phyloP scores from a whole-genome alignment of 768 basidiomycete species.

The Suillus tomentosus region DNA sequence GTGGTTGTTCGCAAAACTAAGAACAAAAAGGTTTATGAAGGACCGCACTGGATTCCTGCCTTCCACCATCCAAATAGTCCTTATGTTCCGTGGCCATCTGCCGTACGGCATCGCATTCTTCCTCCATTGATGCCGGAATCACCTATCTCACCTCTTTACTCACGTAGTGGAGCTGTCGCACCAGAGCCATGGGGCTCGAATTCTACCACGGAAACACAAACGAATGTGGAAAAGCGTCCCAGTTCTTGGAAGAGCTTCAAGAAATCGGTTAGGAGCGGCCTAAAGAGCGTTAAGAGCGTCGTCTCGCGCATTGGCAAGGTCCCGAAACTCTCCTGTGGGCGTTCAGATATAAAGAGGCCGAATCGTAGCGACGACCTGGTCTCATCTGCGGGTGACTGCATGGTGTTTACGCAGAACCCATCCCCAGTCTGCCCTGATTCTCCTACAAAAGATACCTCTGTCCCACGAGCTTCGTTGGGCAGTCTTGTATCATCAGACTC shows the following conservation, averaged over 20 bases:
- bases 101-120: constrained; percentile 44
- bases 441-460: constrained; percentile 19
- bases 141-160: constrained; percentile 37
- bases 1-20: constrained; percentile 18
- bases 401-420: constrained; percentile 11
- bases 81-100: constrained; percentile 52
- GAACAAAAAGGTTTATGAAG: constrained; percentile 27
- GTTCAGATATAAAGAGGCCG: neutral
- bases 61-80: constrained; percentile 55
- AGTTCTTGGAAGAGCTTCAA: constrained; percentile 38
- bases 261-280: constrained; percentile 24
- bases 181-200: constrained; percentile 42
- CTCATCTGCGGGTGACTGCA: constrained; percentile 12
- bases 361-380: too few species aligned
- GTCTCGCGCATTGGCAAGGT: constrained; percentile 20
- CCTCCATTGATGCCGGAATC: constrained; percentile 39
- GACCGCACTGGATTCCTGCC: constrained; percentile 38
- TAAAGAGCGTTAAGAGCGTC: constrained; percentile 23
- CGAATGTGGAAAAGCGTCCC: constrained; percentile 21
- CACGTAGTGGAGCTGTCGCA: constrained; percentile 42
- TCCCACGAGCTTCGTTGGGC: constrained; percentile 24
- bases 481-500: constrained; percentile 39
- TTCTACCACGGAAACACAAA: constrained; percentile 20
- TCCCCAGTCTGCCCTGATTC: constrained; percentile 11
- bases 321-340: constrained; percentile 14